These are phyloP conservation scores for Malus hybrid DNA, from an alignment of 331 rosid species.

Conservation along the genomic window DNA sequence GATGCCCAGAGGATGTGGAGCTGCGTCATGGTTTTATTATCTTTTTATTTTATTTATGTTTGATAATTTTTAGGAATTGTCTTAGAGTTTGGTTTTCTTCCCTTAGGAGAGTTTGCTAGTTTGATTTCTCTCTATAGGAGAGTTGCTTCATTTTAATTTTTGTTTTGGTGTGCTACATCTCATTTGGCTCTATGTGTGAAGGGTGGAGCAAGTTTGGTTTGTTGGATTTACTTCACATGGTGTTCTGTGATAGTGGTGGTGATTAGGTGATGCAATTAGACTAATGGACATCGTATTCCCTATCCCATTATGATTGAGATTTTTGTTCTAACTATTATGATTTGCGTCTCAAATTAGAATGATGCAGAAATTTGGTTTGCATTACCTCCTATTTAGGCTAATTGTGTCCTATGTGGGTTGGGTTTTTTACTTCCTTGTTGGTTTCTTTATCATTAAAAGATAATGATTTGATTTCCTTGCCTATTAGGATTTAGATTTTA, in stretches of 20 bases:
- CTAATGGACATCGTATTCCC: neutral
- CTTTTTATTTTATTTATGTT: too few species aligned
- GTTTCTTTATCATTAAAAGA: too few species aligned
- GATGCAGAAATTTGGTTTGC: too few species aligned
- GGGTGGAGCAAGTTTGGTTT: neutral
- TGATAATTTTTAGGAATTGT: neutral
- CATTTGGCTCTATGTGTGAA: neutral
- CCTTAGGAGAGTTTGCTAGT: neutral
- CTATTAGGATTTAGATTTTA: too few species aligned
- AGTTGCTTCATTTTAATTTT: neutral
- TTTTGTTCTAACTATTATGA: neutral
- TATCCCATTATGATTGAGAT: neutral
- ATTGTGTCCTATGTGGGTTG: too few species aligned
- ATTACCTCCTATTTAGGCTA: too few species aligned
- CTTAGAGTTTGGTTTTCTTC: neutral
- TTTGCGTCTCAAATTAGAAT: too few species aligned
- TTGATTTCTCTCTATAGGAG: too few species aligned
- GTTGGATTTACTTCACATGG: neutral
- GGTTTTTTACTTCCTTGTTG: too few species aligned
- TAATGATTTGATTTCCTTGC: too few species aligned
- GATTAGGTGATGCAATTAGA: neutral
- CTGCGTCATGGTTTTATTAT: neutral
- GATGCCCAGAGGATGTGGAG: neutral
- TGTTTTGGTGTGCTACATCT: neutral
- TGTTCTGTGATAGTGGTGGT: neutral